Base-by-base conservation (phyloP, 768 basidiomycete genomes). In the Suillus tomentosus region DNA sequence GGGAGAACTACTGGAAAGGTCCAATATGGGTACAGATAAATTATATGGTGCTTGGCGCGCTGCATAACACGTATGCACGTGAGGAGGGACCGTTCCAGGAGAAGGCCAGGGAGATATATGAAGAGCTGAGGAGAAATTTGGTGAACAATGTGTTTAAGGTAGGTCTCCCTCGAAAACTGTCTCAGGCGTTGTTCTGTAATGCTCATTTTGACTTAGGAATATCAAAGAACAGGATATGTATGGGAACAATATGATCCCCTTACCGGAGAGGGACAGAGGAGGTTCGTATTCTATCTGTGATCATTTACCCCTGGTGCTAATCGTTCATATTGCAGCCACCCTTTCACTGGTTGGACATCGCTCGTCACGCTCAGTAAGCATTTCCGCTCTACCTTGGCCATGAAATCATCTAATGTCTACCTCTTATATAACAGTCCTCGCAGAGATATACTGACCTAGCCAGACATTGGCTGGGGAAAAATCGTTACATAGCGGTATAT, bases 21-120 rank as follows among this genome's bases (percentile, higher is more conserved):
- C 93, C 96, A 3, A 91, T 99, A 57, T 98, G 96, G 96, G 85
- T 97, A 43, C 96, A 94, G 75, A 96, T 99, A 91, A 98, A 99
- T 77, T 99, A 95, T 73, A 83, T 99, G 65, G 88, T 90, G 17
- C 79, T 99, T 60, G 82, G 86, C 34, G 85, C 94, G 14, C 77
- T 99, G 63, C 81, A 94, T 73, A 91, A 89, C 76, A 91, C 84
- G 48, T 99, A 98, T 70, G 88, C 85, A 13, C 81, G 79, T 1
- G 82, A 89, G 69, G 81, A 86, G 19, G 96, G 96, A n/a, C 96
- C 96, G 2, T 82, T 92, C 71, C 90, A 90, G 72, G 77, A 79
- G 47, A 86, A 83, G 51, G 94, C 96, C 5, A 82, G 82, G 70
- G 79, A 87, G 66, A 92, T 97, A 40, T 99, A 99, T 72, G 77